These are phyloP conservation scores for Alternaria brassicicola DNA, from an alignment of 2,329 filamentous ascomycete genomes.

Conservation along the genomic window DNA sequence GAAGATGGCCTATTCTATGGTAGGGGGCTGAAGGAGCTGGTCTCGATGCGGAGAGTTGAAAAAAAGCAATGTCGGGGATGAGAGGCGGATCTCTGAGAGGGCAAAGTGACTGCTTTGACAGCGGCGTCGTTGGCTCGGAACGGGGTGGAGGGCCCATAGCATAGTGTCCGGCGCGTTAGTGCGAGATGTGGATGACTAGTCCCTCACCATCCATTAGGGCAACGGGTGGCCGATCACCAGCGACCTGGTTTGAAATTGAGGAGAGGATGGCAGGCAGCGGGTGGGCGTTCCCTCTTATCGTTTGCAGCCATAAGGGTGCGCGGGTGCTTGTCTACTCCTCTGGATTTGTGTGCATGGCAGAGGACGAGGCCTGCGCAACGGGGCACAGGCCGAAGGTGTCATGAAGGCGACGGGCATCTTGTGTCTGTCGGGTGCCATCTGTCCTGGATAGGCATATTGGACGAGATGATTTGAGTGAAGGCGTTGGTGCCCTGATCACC, in stretches of 20 bases:
- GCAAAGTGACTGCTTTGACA: conserved; percentile 14
- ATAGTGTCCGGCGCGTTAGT: conserved; percentile 12
- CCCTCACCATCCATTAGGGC: conserved; percentile 14
- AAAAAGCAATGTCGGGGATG: conserved; percentile 8
- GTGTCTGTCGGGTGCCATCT: not conserved
- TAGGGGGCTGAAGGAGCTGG: not conserved
- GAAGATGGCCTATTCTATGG: not conserved
- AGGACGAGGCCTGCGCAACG: not conserved
- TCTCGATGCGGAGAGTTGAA: not conserved
- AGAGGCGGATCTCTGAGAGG: not conserved
- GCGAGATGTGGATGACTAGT: conserved; percentile 8
- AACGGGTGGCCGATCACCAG: conserved; percentile 18
- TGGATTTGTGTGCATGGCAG: not conserved
- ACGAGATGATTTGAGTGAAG: not conserved
- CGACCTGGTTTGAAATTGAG: not conserved
- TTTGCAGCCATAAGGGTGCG: not conserved
- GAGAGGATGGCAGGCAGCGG: not conserved
- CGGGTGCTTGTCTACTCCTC: not conserved
- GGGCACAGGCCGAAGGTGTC: not conserved
- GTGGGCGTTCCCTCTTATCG: not conserved
- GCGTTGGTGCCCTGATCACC: conserved; percentile 8
- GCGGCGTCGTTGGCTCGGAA: conserved; percentile 12
- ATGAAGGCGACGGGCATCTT: not conserved
- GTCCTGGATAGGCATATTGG: not conserved
- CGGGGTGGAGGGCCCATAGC: conserved; percentile 16